Conservation (phyloP, 805 yeast genomes). For the Isabelozyma rhagii region DNA sequence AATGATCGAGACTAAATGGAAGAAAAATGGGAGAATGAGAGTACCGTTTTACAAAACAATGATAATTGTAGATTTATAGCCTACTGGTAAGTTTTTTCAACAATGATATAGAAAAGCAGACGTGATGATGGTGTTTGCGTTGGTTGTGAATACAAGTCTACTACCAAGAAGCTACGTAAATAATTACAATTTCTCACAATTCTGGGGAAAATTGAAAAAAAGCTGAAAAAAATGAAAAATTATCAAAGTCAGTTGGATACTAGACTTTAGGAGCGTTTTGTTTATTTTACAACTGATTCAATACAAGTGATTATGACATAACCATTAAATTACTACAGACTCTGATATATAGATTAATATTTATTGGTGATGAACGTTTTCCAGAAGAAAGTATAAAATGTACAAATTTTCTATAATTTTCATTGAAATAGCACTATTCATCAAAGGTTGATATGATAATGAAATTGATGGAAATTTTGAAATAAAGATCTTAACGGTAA, state of each 20-base stretch:
- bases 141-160: not conserved
- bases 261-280: not conserved
- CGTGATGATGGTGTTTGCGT: no score
- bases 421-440: conserved; percentile 1
- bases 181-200: not conserved
- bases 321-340: not conserved
- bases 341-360: not conserved
- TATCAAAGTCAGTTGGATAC: not conserved
- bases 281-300: not conserved
- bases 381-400: not conserved
- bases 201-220: not conserved
- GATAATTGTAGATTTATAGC: no score
- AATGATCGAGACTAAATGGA: not conserved
- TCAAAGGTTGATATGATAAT: not conserved
- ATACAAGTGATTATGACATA: not conserved
- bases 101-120: no score
- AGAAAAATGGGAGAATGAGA: not conserved
- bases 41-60: no score
- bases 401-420: conserved; percentile 6
- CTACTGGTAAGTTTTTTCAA: no score
- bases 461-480: not conserved
- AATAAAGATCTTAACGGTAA: conserved; percentile 75
- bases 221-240: not conserved
- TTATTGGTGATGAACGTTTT: not conserved
- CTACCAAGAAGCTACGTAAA: not conserved